Base-by-base conservation (phyloP, 805 yeast species). In the Candida piceae region DNA sequence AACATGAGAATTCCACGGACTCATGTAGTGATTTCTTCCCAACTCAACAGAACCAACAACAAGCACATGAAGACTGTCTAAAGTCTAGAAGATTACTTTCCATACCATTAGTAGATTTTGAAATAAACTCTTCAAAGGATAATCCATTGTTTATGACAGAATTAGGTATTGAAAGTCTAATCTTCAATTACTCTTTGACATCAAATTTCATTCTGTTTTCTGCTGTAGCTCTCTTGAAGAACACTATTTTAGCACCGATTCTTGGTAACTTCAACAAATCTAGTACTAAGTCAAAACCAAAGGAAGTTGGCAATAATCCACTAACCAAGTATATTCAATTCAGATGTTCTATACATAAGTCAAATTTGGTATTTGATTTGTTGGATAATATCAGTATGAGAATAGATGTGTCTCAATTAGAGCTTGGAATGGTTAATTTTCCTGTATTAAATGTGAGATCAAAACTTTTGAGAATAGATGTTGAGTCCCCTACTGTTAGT, bases 381-480 rank as follows among this genome's bases (percentile, higher is more conserved):
- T 74, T 76, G 3, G 72, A 72, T 44, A 69, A 69, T 4, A 66
- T 78, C 41, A 70, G 66, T 18, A 46, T 74, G 13, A 70, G 70
- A 45, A 9, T 75, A 1, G 84, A 79, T 44, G 19, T 64, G 0
- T 55, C 66, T 7, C 56, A 54, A 6, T 29, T 58, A 1, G 50
- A 39, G 13, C 32, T 60, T 1, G 31, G 40, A 5, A 13, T 43
- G 13, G 41, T 46, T 7, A 41, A 52, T 7, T 35, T 44, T 2
- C 40, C 52, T 1, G 7, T 17, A 1, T 52, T 45, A 12, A 28
- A 7, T 4, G 13, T 63, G 2, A 31, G 34, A 6, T 45, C 50
- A 22, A 47, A 51, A 7, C 61, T 66, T 32, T 35, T 64, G 3
- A 58, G 83, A 33, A 36, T 71, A 4, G 63, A 77, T 40, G 73